Percentiles rank a stretch among this genome's conserved stretches.
Conservation (phyloP, 768 basidiomycete species). For the Naganishia vishniacii region DNA sequence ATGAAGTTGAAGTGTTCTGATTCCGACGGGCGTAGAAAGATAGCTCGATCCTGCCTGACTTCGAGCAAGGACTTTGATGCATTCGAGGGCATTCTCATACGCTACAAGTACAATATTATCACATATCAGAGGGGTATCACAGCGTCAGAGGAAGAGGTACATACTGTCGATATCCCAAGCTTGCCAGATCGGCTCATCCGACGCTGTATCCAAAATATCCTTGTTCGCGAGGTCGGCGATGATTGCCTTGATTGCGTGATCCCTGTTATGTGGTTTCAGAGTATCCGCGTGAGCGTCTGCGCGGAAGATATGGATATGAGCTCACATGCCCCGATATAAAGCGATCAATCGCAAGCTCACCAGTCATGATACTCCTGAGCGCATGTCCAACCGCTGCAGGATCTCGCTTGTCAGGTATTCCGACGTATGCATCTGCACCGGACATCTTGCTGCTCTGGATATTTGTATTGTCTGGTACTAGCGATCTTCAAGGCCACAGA, state of each 20-base stretch:
- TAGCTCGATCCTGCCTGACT: conserved; percentile 5
- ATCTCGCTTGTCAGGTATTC: background rate
- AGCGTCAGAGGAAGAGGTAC: background rate
- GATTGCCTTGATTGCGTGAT: background rate
- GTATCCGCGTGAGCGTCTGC: background rate
- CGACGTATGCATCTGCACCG: background rate
- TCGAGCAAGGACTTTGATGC: conserved; percentile 7
- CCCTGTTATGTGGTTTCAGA: background rate
- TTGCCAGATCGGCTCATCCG: background rate
- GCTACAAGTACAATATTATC: background rate
- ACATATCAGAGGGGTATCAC: background rate
- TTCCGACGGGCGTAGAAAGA: background rate
- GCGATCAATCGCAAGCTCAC: background rate
- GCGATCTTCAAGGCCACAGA: too few species aligned
- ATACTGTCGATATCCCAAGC: background rate
- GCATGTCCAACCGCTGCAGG: background rate
- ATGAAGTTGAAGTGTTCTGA: background rate
- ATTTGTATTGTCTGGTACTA: too few species aligned
- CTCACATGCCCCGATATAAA: background rate
- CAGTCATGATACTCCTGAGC: background rate
- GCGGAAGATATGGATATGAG: background rate
- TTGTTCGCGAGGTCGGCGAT: background rate
- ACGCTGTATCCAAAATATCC: background rate
- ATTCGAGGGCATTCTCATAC: conserved; percentile 3
- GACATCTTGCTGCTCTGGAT: background rate